These are phyloP conservation scores for Diplodia intermedia DNA, from an alignment of 2,329 filamentous ascomycete genomes.

Conservation along the genomic window DNA sequence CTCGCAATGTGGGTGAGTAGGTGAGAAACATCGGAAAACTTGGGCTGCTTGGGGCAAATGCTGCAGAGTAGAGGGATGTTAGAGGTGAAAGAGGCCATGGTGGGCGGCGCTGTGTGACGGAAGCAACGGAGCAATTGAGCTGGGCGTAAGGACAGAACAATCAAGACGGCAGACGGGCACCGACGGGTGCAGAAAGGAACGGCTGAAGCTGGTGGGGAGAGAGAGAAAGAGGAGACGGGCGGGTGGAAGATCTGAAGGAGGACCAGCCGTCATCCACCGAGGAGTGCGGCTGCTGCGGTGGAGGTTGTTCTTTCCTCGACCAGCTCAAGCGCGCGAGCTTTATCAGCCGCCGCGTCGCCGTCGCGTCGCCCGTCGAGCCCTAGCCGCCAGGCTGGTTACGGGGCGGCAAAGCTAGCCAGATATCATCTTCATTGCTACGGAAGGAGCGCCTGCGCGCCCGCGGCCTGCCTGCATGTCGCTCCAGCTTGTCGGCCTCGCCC, in stretches of 20 bases:
- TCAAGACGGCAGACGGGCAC: slow-evolving; percentile 22
- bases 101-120: slow-evolving; percentile 39
- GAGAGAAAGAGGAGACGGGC: slow-evolving; percentile 37
- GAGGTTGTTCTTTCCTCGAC: slow-evolving; percentile 6
- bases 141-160: slow-evolving; percentile 37
- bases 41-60: slow-evolving; percentile 79
- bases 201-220: slow-evolving; percentile 28
- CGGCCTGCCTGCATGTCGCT: not conserved
- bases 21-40: slow-evolving; percentile 90
- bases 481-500: slow-evolving; percentile 2
- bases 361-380: not conserved
- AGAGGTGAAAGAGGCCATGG: slow-evolving; percentile 43
- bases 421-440: slow-evolving; percentile 14
- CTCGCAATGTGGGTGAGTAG: slow-evolving; percentile 90
- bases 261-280: not conserved
- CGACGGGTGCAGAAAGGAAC: slow-evolving; percentile 37
- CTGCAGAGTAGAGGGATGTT: slow-evolving; percentile 76
- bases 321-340: not conserved
- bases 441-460: not conserved
- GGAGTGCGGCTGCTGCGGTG: not conserved
- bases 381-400: not conserved
- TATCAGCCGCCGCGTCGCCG: slow-evolving; percentile 15
- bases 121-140: slow-evolving; percentile 36
- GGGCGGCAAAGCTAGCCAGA: not conserved
- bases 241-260: not conserved